Base-by-base conservation (phyloP, 2,329 filamentous ascomycete species). In the Curvularia spicifera region DNA sequence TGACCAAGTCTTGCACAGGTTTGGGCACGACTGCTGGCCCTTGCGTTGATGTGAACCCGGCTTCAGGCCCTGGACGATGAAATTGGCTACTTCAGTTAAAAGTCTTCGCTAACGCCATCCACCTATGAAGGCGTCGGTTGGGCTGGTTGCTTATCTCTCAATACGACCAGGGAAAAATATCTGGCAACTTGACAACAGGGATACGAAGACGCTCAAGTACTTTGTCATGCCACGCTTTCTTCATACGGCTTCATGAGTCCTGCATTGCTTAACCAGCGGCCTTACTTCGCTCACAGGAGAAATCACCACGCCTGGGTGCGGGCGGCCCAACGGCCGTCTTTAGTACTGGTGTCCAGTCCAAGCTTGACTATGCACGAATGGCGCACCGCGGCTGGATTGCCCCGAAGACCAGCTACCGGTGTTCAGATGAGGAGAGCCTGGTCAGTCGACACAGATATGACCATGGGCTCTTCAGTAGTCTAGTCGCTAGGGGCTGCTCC, bases 371-470 rank as follows among this genome's bases (percentile, higher is more conserved):
- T 47, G 48, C 28, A 13, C 22, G 29, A 52, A 24, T 53, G 44
- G 44, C 49, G 50, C 29, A 22, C n/a, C 40, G 29, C 54, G 43
- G 49, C 4, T 6, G 4, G 15, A 15, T 43, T 45, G 43, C 40
- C 53, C 59, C 62, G 51, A 64, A 31, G 20, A 46, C 51, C 51
- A 51, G 54, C 57, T 57, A 4, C 6, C 15, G 4, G 15, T 10
- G 29, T 31, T 7, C 33, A 15, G n/a, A 15, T 15, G 35, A 37
- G 35, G 15, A 37, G 15, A 37, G 35, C 15, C 35, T 37, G 15
- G 35, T 5, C 15, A 37, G 15, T 18, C 13, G 12, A 35, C 13
- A 37, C 35, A 18, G 37, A 40, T 18, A 43, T 40, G 26, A 39
- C 22, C 22, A 43, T 15, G 40, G 40, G 20, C 22, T 22, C 15